These are phyloP conservation scores for Capronia epimyces DNA, from an alignment of 2,329 filamentous ascomycete genomes.

Conservation along the genomic window DNA sequence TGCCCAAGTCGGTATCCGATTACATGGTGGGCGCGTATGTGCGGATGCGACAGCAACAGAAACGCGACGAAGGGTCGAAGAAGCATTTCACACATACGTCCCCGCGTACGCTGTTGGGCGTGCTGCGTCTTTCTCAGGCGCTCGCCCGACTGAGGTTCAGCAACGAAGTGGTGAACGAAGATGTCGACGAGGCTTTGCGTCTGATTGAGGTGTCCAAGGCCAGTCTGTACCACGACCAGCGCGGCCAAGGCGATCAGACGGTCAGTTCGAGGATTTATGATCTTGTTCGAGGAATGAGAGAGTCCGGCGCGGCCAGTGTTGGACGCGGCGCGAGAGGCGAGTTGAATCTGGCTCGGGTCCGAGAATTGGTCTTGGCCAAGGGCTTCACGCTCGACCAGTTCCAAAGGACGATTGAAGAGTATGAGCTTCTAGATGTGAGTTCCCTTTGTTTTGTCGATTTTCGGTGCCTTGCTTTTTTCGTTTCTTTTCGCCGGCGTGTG, in stretches of 20 bases:
- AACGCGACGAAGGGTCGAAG: conserved; percentile 82
- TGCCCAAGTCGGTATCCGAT: conserved; percentile 80
- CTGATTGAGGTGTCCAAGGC: conserved; percentile 92
- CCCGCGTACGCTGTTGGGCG: conserved; percentile 84
- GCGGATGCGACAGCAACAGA: conserved; percentile 84
- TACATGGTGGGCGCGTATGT: conserved; percentile 98
- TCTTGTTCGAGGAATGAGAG: conserved; percentile 80
- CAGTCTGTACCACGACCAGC: conserved; percentile 67
- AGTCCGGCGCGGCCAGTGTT: conserved; percentile 73
- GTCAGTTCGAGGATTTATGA: conserved; percentile 90
- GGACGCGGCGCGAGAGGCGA: conserved; percentile 64
- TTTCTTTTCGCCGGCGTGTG: not conserved
- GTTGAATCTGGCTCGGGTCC: conserved; percentile 78
- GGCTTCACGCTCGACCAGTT: conserved; percentile 96
- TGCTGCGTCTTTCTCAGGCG: conserved; percentile 88
- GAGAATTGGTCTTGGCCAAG: conserved; percentile 88
- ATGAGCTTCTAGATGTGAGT: conserved; percentile 83
- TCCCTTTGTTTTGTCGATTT: conserved; percentile 16
- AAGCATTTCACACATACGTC: conserved; percentile 93
- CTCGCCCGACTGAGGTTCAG: conserved; percentile 87
- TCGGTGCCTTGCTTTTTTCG: too few relatives aligned
- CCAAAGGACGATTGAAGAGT: conserved; percentile 78
- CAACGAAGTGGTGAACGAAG: conserved; percentile 76
- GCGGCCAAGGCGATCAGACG: conserved; percentile 63
- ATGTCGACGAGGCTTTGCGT: conserved; percentile 90